Percentiles rank a stretch among this genome's conserved stretches.
phyloP scores from a whole-genome alignment of 306 rosid species.

The Prinsepia uniflora region DNA sequence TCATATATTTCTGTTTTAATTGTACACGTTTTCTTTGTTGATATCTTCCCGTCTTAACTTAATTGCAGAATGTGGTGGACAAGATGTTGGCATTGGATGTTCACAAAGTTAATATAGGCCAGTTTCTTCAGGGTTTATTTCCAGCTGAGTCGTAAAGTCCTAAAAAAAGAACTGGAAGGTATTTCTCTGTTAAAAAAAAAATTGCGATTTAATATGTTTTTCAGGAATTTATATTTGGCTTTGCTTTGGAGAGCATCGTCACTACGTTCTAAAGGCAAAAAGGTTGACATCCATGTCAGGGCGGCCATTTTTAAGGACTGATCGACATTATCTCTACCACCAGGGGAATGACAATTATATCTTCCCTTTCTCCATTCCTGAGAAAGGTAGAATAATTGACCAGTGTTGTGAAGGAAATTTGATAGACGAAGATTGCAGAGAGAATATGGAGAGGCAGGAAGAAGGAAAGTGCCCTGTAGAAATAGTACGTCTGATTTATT shows the following conservation, averaged over 20 bases:
- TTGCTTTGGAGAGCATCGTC: not conserved
- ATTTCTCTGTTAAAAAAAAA: not conserved
- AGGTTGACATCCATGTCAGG: not conserved
- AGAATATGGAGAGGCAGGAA: no score
- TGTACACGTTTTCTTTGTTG: not conserved
- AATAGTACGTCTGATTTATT: no score
- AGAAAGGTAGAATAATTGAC: not conserved
- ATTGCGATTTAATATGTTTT: not conserved
- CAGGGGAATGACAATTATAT: not conserved
- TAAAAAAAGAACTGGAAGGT: constrained; percentile 6
- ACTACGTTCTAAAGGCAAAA: not conserved
- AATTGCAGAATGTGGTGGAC: constrained; percentile 62
- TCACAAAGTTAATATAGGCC: constrained; percentile 50
- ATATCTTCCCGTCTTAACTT: not conserved
- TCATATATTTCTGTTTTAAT: constrained; percentile 13
- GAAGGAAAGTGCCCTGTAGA: no score
- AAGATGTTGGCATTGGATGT: constrained; percentile 70
- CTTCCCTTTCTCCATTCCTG: not conserved
- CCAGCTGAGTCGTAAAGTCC: constrained; percentile 25
- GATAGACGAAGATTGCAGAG: no score
- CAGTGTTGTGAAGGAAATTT: no score
- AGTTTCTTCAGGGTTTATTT: constrained; percentile 61
- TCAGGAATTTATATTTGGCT: not conserved
- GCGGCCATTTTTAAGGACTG: not conserved
- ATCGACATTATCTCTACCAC: not conserved